A percentile compares a stretch with the other conserved stretches of the same genome.
Conservation (phyloP, 805 yeast genomes). For the Saccharomycopsis oosterbeekiorum region DNA sequence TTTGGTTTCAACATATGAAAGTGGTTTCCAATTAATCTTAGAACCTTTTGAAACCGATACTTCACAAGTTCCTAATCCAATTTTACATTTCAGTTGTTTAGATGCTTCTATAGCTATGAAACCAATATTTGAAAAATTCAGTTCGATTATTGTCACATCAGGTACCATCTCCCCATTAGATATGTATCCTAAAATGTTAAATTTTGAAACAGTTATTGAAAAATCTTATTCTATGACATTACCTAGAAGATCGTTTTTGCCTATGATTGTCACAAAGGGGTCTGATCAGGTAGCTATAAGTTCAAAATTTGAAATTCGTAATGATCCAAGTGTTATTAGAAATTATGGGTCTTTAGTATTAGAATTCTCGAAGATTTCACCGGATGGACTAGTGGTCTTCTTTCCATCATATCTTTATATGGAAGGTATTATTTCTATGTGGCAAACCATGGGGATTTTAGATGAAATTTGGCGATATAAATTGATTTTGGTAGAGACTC, state of each 20-base stretch:
- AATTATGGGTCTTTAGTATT: conserved; percentile 89
- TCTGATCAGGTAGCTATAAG: conserved; percentile 97
- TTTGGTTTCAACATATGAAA: conserved; percentile 85
- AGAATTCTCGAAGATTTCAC: conserved; percentile 90
- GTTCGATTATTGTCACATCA: conserved; percentile 88
- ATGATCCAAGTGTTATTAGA: conserved; percentile 95
- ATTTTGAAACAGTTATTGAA: conserved; percentile 87
- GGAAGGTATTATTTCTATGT: conserved; percentile 96
- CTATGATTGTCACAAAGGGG: conserved; percentile 94
- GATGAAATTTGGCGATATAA: conserved; percentile 99
- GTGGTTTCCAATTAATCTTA: conserved; percentile 81
- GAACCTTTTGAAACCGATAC: conserved; percentile 96
- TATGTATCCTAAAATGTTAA: conserved; percentile 96
- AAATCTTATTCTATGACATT: conserved; percentile 95
- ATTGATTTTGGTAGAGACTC: conserved; percentile 90
- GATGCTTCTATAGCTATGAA: conserved; percentile 98
- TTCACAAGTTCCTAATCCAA: conserved; percentile 92
- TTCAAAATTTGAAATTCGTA: conserved; percentile 91
- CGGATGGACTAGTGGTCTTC: conserved; percentile 96
- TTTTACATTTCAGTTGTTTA: conserved; percentile 82
- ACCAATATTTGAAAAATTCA: conserved; percentile 89
- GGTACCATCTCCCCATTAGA: conserved; percentile 98
- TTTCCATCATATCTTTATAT: conserved; percentile 94
- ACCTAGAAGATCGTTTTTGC: conserved; percentile 84
- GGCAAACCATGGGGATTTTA: conserved; percentile 97